Evolutionary conservation across 805 yeast genomes (phyloP), one percentile per base, ranked within the genome.

Genomic region (Candida manassasensis): DNA sequence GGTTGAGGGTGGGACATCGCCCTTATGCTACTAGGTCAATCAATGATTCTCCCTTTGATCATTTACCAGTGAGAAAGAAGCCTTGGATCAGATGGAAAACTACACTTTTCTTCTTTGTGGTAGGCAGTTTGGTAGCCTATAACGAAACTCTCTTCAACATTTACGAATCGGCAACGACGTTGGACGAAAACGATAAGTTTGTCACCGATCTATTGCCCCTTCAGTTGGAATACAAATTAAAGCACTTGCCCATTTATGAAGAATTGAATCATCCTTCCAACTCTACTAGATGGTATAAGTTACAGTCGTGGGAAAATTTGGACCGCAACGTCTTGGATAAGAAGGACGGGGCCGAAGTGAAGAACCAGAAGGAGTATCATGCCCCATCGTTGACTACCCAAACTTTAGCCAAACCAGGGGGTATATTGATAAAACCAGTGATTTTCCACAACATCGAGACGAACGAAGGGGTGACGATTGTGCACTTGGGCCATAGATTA

Each of bases 401-500:
- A n/a, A 69, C 84, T 0, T 59, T 88, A 31, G 61, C 75, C 2
- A 73, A 70, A 2, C 88, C 94, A 0, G 96, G 96, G 6, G 93
- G 88, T 0, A 72, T 90, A 38, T 75, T 85, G 1, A 72, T 86
- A 26, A 73, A 81, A 30, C 95, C 96, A 1, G 63, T 78, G 17
- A 69, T 84, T 10, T 84, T 82, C 48, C 75, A 74, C 43, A 75
- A 81, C 40, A 62, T 70, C 2, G 55, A 63, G 10, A 71, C 75
- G 0, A 68, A 71, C 35, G 83, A 84, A 45, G 71, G 81, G 0
- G 69, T 84, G 1, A 73, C 86, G 0, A 69, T 87, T 4, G 67
- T 85, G 17, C 94, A 86, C 52, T 69, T 83, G 35, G 96, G 97
- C 0, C 77, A 81, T 50, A 73, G 73, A 41, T 57, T 88, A 14